Evolutionary conservation across 305 asterid genomes (phyloP).

Genomic region (Fraxinus greggii): DNA sequence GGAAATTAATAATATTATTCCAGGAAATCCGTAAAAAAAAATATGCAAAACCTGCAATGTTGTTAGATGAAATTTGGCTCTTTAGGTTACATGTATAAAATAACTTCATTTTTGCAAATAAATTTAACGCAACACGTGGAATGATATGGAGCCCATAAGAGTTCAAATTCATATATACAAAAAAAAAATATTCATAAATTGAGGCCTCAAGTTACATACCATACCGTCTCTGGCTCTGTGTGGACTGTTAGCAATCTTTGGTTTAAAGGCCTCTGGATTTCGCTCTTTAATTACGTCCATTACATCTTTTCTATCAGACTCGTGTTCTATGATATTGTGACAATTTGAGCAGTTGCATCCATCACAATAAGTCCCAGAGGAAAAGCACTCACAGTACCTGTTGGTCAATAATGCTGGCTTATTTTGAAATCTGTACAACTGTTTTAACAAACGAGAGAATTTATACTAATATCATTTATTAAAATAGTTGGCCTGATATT

Average conservation of each 20-base stretch:
- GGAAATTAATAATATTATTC: background rate
- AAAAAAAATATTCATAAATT: constrained; percentile 7
- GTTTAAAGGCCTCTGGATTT: constrained; percentile 55
- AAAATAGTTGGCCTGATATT: background rate
- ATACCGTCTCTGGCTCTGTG: constrained; percentile 38
- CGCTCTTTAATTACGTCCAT: constrained; percentile 43
- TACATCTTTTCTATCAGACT: constrained; percentile 41
- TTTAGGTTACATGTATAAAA: background rate
- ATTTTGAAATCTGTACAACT: constrained; percentile 17
- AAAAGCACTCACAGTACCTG: constrained; percentile 83
- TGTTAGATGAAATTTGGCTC: background rate
- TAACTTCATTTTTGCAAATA: background rate
- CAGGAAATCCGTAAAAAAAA: background rate
- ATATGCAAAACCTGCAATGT: background rate
- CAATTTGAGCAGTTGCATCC: constrained; percentile 65
- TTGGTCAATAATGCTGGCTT: constrained; percentile 23
- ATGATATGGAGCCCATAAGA: constrained; percentile 1
- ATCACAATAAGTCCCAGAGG: constrained; percentile 60
- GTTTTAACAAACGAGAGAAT: background rate
- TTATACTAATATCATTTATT: background rate
- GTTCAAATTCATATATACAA: background rate
- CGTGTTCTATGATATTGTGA: constrained; percentile 48
- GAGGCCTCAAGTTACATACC: constrained; percentile 39
- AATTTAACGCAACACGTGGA: background rate
- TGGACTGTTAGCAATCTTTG: constrained; percentile 54